These are phyloP conservation scores for Logfia minima DNA, from an alignment of 129 eudicot genomes.

Conservation along the genomic window DNA sequence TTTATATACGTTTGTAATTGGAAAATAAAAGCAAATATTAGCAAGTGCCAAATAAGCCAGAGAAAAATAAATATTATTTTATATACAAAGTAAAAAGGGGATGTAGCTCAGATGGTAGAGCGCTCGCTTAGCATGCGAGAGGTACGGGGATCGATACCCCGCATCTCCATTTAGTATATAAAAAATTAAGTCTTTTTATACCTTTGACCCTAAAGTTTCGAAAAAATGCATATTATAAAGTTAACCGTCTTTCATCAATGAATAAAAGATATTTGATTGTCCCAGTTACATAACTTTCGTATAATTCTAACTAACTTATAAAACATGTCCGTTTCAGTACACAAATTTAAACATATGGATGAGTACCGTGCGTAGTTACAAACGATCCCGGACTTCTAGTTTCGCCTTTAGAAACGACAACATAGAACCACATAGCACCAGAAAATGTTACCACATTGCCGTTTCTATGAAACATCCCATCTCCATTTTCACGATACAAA, in stretches of 20 bases:
- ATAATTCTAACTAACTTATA: too few relatives aligned
- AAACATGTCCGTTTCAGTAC: too few relatives aligned
- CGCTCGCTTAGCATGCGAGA: conserved; percentile 92
- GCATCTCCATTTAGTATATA: conserved; percentile 45
- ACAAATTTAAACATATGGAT: too few relatives aligned
- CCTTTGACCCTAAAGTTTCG: not conserved
- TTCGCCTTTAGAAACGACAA: not conserved
- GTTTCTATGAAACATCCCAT: not conserved
- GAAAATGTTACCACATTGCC: not conserved
- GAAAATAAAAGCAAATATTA: too few relatives aligned
- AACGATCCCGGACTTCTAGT: not conserved
- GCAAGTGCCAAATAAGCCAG: too few relatives aligned
- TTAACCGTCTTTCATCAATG: too few relatives aligned
- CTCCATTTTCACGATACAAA: not conserved
- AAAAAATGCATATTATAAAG: too few relatives aligned
- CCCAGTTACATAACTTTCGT: not conserved
- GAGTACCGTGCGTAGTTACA: not conserved
- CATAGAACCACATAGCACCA: not conserved
- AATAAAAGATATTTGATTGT: too few relatives aligned
- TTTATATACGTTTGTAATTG: too few relatives aligned
- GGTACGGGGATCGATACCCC: conserved; percentile 89
- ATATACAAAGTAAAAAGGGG: conserved; percentile 19
- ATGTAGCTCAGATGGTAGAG: conserved; percentile 85
- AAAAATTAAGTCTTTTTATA: too few relatives aligned
- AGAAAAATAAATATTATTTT: too few relatives aligned